Evolutionary conservation across 495 filamentous ascomycete species (phyloP).

Genomic region (Hypoxylon rickii): DNA sequence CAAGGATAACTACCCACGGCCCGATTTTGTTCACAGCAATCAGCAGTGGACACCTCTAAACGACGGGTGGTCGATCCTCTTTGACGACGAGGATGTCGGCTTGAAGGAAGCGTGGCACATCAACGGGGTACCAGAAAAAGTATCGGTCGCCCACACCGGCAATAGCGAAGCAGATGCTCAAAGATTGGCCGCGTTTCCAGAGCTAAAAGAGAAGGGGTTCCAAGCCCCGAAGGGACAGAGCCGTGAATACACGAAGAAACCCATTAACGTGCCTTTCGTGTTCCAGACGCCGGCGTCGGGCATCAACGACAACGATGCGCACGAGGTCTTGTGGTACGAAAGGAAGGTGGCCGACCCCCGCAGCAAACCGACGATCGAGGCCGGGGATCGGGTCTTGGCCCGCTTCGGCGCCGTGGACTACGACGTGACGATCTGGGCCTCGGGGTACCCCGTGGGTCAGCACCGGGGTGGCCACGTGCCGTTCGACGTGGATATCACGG

Average conservation of each 20-base stretch:
- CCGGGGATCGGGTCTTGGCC: slow-evolving; percentile 50
- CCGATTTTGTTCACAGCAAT: slow-evolving; percentile 57
- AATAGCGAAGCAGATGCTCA: slow-evolving; percentile 25
- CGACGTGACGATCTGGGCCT: slow-evolving; percentile 62
- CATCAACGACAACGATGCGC: slow-evolving; percentile 56
- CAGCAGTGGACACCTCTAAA: slow-evolving; percentile 60
- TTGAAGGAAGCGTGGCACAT: slow-evolving; percentile 46
- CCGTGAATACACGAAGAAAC: slow-evolving; percentile 40
- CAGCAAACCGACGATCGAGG: slow-evolving; percentile 34
- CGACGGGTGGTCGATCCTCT: slow-evolving; percentile 60
- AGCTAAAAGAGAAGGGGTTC: slow-evolving; percentile 39
- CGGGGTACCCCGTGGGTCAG: slow-evolving; percentile 55
- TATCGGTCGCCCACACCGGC: slow-evolving; percentile 12
- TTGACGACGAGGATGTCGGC: slow-evolving; percentile 60
- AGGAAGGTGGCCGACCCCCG: slow-evolving; percentile 54
- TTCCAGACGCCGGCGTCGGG: slow-evolving; percentile 63
- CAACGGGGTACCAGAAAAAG: slow-evolving; percentile 36
- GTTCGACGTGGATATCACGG: slow-evolving; percentile 61
- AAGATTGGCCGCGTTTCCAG: slow-evolving; percentile 38
- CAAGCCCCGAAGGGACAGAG: slow-evolving; percentile 27
- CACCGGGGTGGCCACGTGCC: slow-evolving; percentile 63
- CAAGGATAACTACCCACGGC: slow-evolving; percentile 46
- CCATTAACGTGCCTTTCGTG: slow-evolving; percentile 61
- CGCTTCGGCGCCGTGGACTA: slow-evolving; percentile 68
- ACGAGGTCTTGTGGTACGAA: slow-evolving; percentile 67